phyloP scores from a whole-genome alignment of 176 grass and related monocot genomes.

The Triticum aestivum region DNA sequence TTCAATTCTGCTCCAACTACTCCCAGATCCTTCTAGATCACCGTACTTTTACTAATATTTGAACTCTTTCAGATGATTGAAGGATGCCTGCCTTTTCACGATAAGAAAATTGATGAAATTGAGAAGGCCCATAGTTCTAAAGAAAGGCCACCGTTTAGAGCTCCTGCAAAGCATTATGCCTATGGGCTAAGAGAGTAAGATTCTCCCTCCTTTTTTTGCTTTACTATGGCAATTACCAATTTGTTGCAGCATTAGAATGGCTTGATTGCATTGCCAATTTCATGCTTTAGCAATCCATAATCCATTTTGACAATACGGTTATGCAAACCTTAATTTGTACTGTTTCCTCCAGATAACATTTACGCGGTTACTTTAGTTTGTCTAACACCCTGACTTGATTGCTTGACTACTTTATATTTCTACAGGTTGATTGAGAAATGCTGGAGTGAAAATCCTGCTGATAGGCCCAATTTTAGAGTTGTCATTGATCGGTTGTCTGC shows the following conservation, averaged over 20 bases:
- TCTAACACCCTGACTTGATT: slow-evolving; percentile 5
- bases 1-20: background rate
- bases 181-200: slow-evolving; percentile 80
- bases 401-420: background rate
- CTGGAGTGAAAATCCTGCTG: slow-evolving; percentile 86
- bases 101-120: slow-evolving; percentile 75
- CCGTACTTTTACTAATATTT: background rate
- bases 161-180: slow-evolving; percentile 63
- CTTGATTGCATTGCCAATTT: background rate
- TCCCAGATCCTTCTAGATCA: background rate
- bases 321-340: background rate
- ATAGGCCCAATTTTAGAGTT: slow-evolving; percentile 74
- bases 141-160: slow-evolving; percentile 88
- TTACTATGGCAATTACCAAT: background rate
- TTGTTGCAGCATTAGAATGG: slow-evolving; percentile 3
- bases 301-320: slow-evolving; percentile 6
- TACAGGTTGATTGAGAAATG: slow-evolving; percentile 89
- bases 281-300: background rate
- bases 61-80: slow-evolving; percentile 85
- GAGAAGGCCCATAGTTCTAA: slow-evolving; percentile 71
- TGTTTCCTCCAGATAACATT: background rate
- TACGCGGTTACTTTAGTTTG: slow-evolving; percentile 1
- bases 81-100: slow-evolving; percentile 72
- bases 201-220: background rate
- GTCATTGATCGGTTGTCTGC: slow-evolving; percentile 57